Evolutionary conservation across 2,329 filamentous ascomycete species (phyloP).

Genomic region (Alternaria alternata): DNA sequence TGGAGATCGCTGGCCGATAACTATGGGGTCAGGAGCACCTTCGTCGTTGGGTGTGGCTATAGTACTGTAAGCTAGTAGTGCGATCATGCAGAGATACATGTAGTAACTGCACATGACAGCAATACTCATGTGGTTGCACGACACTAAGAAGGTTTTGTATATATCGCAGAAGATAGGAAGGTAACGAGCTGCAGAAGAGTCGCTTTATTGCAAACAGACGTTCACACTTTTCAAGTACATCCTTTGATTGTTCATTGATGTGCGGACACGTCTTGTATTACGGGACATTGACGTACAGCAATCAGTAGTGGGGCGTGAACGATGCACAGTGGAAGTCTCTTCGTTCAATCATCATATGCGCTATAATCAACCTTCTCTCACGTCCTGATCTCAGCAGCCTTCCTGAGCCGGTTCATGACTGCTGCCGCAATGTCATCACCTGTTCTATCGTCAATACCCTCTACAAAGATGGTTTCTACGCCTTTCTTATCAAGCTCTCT

Average conservation of each 20-base stretch:
- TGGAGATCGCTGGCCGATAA: neutral
- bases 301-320: neutral
- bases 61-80: neutral
- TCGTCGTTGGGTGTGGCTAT: neutral
- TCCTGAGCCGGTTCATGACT: conserved; percentile 61
- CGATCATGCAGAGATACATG: neutral
- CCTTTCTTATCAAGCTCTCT: conserved; percentile 81
- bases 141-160: neutral
- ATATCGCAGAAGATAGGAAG: neutral
- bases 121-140: neutral
- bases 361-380: neutral
- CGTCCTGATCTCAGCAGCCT: conserved; percentile 53
- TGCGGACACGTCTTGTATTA: neutral
- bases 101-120: neutral
- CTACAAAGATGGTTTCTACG: conserved; percentile 87
- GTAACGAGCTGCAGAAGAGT: neutral
- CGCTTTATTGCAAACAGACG: neutral
- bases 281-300: neutral
- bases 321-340: neutral
- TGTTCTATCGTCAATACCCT: conserved; percentile 75
- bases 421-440: conserved; percentile 83
- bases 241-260: neutral
- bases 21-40: neutral
- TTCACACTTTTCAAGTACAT: neutral
- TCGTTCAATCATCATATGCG: neutral